A percentile compares a stretch with the other conserved stretches of the same genome.
These are phyloP conservation scores for Pythium monospermum DNA, from an alignment of 352 stramenopile species.

Conservation along the genomic window DNA sequence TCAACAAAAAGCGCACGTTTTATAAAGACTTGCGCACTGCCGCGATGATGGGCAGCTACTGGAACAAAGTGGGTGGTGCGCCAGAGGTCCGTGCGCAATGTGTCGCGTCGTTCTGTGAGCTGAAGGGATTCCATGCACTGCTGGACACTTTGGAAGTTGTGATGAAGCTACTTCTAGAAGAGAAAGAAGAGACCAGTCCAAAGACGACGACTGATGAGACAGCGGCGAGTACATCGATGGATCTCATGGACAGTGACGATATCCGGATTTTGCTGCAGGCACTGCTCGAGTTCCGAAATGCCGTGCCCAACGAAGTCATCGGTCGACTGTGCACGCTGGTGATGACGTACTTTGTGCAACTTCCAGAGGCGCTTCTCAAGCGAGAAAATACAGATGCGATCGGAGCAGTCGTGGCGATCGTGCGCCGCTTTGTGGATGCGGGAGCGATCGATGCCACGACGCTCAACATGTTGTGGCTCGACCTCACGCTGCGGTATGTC, in stretches of 20 bases:
- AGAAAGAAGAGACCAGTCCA: constrained; percentile 40
- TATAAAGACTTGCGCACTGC: constrained; percentile 87
- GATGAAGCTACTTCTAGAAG: constrained; percentile 34
- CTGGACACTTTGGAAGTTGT: constrained; percentile 69
- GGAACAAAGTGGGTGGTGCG: constrained; percentile 81
- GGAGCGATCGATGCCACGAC: constrained; percentile 38
- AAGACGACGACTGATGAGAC: constrained; percentile 6
- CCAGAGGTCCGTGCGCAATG: constrained; percentile 81
- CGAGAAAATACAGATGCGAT: constrained; percentile 83
- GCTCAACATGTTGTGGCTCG: constrained; percentile 78
- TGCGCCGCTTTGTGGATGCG: constrained; percentile 74
- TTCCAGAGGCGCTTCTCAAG: constrained; percentile 75
- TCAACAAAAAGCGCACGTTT: constrained; percentile 89
- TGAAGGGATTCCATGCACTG: constrained; percentile 73
- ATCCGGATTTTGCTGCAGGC: constrained; percentile 76
- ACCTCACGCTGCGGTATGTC: constrained; percentile 81
- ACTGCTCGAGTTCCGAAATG: constrained; percentile 68
- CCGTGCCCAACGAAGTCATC: constrained; percentile 57
- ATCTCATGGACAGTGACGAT: constrained; percentile 68
- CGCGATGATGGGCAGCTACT: constrained; percentile 86
- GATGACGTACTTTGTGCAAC: constrained; percentile 80
- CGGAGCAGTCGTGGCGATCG: constrained; percentile 71
- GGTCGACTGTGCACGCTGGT: constrained; percentile 67
- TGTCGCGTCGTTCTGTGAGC: constrained; percentile 77
- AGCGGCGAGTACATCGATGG: constrained; percentile 6